phyloP scores from a whole-genome alignment of 208 protist species.

The Leishmania gerbilli region DNA sequence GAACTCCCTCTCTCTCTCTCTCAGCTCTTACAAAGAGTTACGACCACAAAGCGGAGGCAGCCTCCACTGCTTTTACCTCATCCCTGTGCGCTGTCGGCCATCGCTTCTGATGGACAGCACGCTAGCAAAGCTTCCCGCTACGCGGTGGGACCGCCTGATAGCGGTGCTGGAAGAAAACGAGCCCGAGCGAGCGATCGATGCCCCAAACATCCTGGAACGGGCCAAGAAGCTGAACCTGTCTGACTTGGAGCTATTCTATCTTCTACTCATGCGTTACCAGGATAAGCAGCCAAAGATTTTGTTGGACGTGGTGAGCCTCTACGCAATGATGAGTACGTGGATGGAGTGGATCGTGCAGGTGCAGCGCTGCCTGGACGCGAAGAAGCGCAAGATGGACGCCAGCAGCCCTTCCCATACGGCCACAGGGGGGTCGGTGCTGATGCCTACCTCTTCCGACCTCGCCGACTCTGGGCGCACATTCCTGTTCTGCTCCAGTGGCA shows the following conservation, averaged over 20 bases:
- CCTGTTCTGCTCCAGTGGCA: background rate
- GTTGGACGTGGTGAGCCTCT: conserved; percentile 39
- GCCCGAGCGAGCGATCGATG: conserved; percentile 53
- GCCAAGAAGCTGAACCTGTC: conserved; percentile 40
- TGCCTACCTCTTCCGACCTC: background rate
- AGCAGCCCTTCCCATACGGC: background rate
- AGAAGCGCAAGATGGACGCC: conserved; percentile 15
- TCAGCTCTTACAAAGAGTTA: background rate
- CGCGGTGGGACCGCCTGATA: conserved; percentile 56
- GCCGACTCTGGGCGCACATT: background rate
- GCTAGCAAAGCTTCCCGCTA: conserved; percentile 27
- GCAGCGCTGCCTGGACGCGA: conserved; percentile 29
- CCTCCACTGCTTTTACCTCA: background rate
- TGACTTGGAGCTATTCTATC: conserved; percentile 51
- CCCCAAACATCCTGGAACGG: conserved; percentile 47
- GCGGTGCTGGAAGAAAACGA: conserved; percentile 53
- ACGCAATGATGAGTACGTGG: conserved; percentile 49
- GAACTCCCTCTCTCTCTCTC: background rate
- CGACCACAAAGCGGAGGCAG: background rate
- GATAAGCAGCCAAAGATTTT: conserved; percentile 26
- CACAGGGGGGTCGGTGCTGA: too few relatives aligned
- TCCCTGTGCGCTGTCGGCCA: background rate
- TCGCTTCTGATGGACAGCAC: conserved; percentile 1
- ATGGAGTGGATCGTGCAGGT: conserved; percentile 42
- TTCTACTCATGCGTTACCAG: conserved; percentile 47